Percentiles rank a stretch among this genome's conserved stretches.
Conservation (phyloP, 2,329 filamentous ascomycete genomes). For the Cylindrodendrum hubeiense region DNA sequence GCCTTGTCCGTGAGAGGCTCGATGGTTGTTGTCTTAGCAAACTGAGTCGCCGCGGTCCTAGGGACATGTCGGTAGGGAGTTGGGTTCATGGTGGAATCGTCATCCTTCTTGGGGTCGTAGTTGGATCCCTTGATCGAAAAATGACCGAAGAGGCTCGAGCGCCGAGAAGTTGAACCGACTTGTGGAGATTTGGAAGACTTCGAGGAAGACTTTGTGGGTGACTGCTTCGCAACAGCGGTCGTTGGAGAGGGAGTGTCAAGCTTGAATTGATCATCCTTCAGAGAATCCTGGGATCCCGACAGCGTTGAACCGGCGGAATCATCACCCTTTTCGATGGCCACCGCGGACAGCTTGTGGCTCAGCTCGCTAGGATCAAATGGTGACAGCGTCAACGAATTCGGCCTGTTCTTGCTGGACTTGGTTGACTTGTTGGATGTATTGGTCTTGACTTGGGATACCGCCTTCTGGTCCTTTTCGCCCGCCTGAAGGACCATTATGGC, state of each 20-base stretch:
- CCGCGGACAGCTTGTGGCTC: slow-evolving; percentile 62
- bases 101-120: slow-evolving; percentile 36
- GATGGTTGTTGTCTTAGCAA: slow-evolving; percentile 65
- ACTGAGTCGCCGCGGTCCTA: slow-evolving; percentile 66
- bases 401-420: slow-evolving; percentile 33
- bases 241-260: slow-evolving; percentile 9
- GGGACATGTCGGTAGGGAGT: slow-evolving; percentile 63
- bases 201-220: slow-evolving; percentile 10
- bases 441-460: not conserved
- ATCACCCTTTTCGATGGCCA: slow-evolving; percentile 63
- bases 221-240: not conserved
- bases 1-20: slow-evolving; percentile 49
- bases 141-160: slow-evolving; percentile 39
- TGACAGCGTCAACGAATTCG: slow-evolving; percentile 42
- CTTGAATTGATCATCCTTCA: not conserved
- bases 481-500: not conserved
- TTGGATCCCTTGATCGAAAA: slow-evolving; percentile 43
- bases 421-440: not conserved
- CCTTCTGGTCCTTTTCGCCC: not conserved
- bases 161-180: slow-evolving; percentile 27
- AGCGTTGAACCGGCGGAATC: slow-evolving; percentile 36
- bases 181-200: not conserved
- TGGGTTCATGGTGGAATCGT: slow-evolving; percentile 26
- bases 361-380: slow-evolving; percentile 68
- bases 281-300: not conserved